Evolutionary conservation across 176 grass and related monocot genomes (phyloP).

Genomic region (Eragrostis curvula): DNA sequence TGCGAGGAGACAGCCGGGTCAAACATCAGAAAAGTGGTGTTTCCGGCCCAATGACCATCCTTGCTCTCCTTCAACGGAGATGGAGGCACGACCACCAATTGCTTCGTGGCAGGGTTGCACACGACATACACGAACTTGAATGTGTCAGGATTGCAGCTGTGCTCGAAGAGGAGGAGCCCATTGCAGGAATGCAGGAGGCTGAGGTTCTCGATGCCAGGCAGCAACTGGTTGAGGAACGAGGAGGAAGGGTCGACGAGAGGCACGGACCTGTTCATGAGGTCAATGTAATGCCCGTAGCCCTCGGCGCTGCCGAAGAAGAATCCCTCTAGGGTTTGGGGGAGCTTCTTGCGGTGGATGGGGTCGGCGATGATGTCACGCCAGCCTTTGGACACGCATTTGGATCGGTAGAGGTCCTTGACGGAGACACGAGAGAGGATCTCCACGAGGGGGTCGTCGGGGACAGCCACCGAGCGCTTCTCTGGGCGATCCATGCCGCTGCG

Average conservation of each 20-base stretch:
- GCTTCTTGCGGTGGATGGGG: not conserved
- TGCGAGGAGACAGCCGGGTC: not conserved
- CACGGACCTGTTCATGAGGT: not conserved
- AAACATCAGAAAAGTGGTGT: not conserved
- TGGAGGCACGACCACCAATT: not conserved
- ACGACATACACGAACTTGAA: not conserved
- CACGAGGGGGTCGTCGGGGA: not conserved
- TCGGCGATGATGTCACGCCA: not conserved
- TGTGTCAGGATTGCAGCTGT: no score
- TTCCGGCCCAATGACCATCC: not conserved
- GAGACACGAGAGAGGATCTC: not conserved
- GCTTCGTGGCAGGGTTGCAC: not conserved
- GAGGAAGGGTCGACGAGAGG: not conserved
- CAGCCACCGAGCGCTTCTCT: not conserved
- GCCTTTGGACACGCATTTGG: not conserved
- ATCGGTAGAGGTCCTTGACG: not conserved
- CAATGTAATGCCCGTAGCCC: not conserved
- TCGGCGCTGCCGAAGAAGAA: no score
- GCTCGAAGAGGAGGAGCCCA: not conserved
- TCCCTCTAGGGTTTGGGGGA: not conserved
- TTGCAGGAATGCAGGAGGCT: not conserved
- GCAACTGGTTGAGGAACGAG: not conserved
- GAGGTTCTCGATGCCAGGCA: not conserved
- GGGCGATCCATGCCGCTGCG: no score
- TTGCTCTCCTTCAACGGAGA: no score